Conservation (phyloP, 2,329 filamentous ascomycete genomes). For the Colletotrichum abscissum region DNA sequence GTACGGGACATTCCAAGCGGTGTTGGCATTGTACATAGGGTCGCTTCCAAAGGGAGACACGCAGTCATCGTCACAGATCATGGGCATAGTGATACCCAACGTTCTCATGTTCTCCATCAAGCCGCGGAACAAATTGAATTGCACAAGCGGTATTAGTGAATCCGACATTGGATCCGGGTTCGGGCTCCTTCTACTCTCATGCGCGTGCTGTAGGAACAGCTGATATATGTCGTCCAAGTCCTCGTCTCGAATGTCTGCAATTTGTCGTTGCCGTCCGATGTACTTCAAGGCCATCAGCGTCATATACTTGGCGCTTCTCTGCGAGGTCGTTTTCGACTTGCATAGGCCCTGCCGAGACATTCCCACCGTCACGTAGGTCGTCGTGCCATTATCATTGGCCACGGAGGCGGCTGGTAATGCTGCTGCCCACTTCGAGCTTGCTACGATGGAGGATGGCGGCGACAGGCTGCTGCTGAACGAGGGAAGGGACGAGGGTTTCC, state of each 20-base stretch:
- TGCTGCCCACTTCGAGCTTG: not conserved
- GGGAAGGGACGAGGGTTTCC: not conserved
- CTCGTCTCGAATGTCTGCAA: constrained; percentile 3
- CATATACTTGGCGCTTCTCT: not conserved
- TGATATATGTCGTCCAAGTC: constrained; percentile 20
- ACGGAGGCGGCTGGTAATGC: not conserved
- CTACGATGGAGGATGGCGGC: not conserved
- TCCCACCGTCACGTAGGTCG: not conserved
- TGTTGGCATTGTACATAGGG: not conserved
- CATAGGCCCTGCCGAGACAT: not conserved
- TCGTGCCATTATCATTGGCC: not conserved
- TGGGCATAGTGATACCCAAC: constrained; percentile 20
- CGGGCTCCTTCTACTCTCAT: not conserved
- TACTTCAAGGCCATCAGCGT: constrained; percentile 17
- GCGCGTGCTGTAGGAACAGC: constrained; percentile 20
- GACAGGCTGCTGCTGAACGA: not conserved
- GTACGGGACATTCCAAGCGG: not conserved
- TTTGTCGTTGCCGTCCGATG: not conserved
- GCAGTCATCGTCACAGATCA: constrained; percentile 32
- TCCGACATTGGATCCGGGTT: constrained; percentile 12
- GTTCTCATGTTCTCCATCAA: constrained; percentile 11
- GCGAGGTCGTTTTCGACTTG: not conserved
- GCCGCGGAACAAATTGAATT: constrained; percentile 20
- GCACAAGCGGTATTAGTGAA: constrained; percentile 19
- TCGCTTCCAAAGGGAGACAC: constrained; percentile 34